Evolutionary conservation across 1,284 basidiomycete genomes (phyloP), one percentile per base, ranked within the genome.

Genomic region (Tetrapyrgos nigripes): DNA sequence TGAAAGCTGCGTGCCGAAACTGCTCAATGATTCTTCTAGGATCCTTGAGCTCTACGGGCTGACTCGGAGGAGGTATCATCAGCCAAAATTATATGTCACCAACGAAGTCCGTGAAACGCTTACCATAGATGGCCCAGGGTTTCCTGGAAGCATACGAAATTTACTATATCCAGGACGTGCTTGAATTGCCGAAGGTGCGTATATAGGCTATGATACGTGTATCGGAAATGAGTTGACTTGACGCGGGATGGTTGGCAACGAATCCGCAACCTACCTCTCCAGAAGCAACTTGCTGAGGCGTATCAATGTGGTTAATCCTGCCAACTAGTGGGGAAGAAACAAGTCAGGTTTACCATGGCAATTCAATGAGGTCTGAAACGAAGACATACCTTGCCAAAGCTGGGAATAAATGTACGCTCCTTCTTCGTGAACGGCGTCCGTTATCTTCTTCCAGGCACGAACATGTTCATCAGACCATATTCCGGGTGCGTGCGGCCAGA

Each of bases 1-100:
- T 82, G 46, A 78, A 66, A 3, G 85, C 85, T 0, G 84, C 83
- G 44, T 81, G 65, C 37, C 71, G 77, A 70, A 81, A 88, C 51
- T 78, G 69, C 1, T 69, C 73, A 40, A 86, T 71, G 57, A 81
- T 62, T 1, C 68, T 66, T 53, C 67, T 67, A 2, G 79, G 79
- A 50, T 83, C 79, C 17, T 73, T 68, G 21, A 81, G 79, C 78
- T 80, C 28, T 21, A 40, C n/a, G n/a, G n/a, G n/a, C n/a, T n/a
- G n/a, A n/a, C n/a, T n/a, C n/a, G n/a, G n/a, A n/a, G n/a, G n/a
- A n/a, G n/a, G n/a, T n/a, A n/a, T n/a, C n/a, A n/a, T n/a, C n/a
- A n/a, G n/a, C n/a, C n/a, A n/a, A n/a, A n/a, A n/a, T n/a, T n/a
- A n/a, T n/a, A n/a, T n/a, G n/a, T n/a, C n/a, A n/a, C n/a, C n/a